Conservation (phyloP, 345 rosid genomes). For the Lenwebbia sp. region DNA sequence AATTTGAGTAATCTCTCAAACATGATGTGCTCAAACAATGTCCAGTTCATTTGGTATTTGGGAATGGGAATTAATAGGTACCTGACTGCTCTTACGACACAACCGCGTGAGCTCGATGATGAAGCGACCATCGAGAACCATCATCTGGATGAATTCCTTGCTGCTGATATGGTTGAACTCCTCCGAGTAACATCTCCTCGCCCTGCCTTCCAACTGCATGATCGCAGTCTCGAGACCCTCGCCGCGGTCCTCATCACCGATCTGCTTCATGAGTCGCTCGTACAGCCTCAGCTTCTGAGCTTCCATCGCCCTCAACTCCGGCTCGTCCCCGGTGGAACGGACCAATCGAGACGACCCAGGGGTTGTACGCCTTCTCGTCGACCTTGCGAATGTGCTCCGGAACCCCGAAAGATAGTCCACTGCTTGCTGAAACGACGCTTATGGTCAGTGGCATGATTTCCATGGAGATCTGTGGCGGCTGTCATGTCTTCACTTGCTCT, state of each 20-base stretch:
- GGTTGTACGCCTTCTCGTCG: background rate
- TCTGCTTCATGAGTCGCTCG: background rate
- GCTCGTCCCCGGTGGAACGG: background rate
- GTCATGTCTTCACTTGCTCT: background rate
- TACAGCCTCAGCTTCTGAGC: background rate
- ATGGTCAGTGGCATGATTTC: background rate
- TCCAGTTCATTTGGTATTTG: background rate
- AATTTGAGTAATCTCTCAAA: background rate
- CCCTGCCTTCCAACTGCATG: background rate
- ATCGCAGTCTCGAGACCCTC: background rate
- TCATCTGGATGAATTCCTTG: background rate
- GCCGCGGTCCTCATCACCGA: background rate
- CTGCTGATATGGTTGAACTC: background rate
- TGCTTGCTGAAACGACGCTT: background rate
- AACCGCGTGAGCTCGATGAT: slow-evolving; percentile 1
- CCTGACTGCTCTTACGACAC: background rate
- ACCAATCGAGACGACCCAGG: background rate
- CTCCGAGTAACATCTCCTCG: background rate
- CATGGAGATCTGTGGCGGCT: background rate
- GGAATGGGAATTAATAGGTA: background rate
- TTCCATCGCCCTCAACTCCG: background rate
- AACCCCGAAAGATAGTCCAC: background rate
- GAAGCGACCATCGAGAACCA: slow-evolving; percentile 3
- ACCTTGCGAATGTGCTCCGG: background rate
- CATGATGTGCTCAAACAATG: background rate